These are phyloP conservation scores for Meyerozyma elateridarum DNA, from an alignment of 1,139 yeast species.

Conservation along the genomic window DNA sequence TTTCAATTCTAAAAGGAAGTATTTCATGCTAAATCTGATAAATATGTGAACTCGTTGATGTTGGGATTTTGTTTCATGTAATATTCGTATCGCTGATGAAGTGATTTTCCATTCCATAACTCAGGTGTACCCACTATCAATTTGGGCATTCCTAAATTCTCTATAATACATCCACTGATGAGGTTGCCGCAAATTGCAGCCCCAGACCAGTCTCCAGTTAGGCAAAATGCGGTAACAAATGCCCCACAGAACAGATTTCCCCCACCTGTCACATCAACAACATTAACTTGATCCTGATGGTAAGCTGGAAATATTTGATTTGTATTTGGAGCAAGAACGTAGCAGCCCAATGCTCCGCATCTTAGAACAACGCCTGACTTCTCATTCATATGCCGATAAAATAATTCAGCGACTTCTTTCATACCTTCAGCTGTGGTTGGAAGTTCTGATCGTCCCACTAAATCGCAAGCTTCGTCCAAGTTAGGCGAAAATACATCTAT, in stretches of 20 bases:
- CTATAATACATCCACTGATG: conserved; percentile 77
- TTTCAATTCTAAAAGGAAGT: too few relatives aligned
- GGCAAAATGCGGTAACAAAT: conserved; percentile 54
- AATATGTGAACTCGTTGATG: too few relatives aligned
- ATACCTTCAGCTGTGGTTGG: conserved; percentile 14
- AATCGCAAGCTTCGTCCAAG: conserved; percentile 70
- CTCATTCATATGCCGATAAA: conserved; percentile 33
- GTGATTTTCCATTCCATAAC: conserved; percentile 52
- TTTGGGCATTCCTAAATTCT: conserved; percentile 68
- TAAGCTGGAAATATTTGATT: conserved; percentile 64
- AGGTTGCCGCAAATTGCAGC: conserved; percentile 70
- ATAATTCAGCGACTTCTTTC: conserved; percentile 38
- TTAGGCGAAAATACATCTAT: conserved; percentile 77
- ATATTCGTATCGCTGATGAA: conserved; percentile 24
- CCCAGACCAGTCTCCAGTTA: conserved; percentile 46
- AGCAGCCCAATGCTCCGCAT: conserved; percentile 69
- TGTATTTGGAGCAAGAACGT: conserved; percentile 15
- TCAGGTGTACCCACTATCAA: conserved; percentile 19
- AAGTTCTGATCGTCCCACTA: conserved; percentile 32
- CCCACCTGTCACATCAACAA: conserved; percentile 90
- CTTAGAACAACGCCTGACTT: conserved; percentile 55
- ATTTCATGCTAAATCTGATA: too few relatives aligned
- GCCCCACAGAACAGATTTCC: conserved; percentile 90
- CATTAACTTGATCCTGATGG: conserved; percentile 48
- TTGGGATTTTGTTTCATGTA: conserved; percentile 18